Evolutionary conservation across 2,329 filamentous ascomycete genomes (phyloP).

Genomic region (Leptographium flavum): DNA sequence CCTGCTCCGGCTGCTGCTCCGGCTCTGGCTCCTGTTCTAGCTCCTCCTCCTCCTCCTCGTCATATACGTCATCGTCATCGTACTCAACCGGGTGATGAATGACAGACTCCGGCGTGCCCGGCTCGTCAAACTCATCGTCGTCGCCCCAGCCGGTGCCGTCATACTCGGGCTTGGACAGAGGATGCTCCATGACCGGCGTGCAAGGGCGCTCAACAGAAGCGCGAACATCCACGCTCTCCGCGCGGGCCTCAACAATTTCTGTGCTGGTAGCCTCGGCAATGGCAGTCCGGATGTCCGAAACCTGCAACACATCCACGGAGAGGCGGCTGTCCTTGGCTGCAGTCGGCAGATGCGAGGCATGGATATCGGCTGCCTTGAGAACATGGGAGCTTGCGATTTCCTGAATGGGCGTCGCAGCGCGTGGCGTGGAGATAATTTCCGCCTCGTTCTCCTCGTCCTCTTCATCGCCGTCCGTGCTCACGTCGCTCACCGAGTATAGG

Average conservation of each 20-base stretch:
- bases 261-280: constrained; percentile 6
- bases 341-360: constrained; percentile 3
- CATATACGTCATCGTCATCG: constrained; percentile 22
- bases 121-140: constrained; percentile 42
- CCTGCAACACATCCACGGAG: constrained; percentile 6
- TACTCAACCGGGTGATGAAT: constrained; percentile 56
- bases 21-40: constrained; percentile 12
- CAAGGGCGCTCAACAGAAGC: constrained; percentile 25
- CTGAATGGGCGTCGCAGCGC: constrained; percentile 26
- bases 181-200: constrained; percentile 36
- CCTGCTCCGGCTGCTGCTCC: neutral
- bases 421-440: constrained; percentile 37
- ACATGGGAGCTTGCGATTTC: constrained; percentile 11
- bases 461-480: no score
- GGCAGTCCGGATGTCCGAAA: constrained; percentile 24
- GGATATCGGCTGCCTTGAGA: constrained; percentile 8
- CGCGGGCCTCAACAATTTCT: constrained; percentile 16
- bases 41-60: constrained; percentile 7
- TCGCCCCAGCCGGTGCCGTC: constrained; percentile 48
- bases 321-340: constrained; percentile 11
- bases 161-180: constrained; percentile 45
- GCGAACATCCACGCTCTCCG: constrained; percentile 23
- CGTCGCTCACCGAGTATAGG: constrained; percentile 19
- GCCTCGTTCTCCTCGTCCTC: constrained; percentile 21
- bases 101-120: constrained; percentile 75